Evolutionary conservation across 768 basidiomycete genomes (phyloP).

Genomic region (Artomyces pyxidatus): DNA sequence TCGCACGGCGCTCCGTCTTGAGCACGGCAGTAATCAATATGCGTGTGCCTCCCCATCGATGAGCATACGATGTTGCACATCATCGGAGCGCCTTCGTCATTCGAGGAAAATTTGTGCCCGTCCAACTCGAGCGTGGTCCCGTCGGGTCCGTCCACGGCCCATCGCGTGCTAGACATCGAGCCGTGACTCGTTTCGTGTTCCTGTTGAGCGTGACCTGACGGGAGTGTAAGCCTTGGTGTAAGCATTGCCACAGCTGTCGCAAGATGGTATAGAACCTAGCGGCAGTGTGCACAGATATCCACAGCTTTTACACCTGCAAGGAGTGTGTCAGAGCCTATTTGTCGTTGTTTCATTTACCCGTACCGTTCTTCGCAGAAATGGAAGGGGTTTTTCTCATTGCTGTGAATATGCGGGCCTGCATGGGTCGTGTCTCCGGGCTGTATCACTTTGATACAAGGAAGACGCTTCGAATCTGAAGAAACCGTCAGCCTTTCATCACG

Average conservation of each 20-base stretch:
- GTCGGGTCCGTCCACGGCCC: constrained; percentile 48
- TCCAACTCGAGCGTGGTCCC: constrained; percentile 42
- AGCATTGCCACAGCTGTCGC: too few relatives aligned
- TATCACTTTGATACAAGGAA: constrained; percentile 41
- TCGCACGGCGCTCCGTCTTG: constrained; percentile 29
- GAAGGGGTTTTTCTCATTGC: constrained; percentile 32
- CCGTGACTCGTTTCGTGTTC: constrained; percentile 60
- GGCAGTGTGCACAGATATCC: constrained; percentile 54
- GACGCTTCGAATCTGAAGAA: constrained; percentile 40
- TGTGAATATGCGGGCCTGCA: constrained; percentile 41
- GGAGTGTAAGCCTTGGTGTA: too few relatives aligned
- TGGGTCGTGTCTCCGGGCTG: constrained; percentile 36
- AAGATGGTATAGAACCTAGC: constrained; percentile 29
- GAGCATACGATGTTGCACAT: constrained; percentile 52
- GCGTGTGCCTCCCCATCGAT: constrained; percentile 47
- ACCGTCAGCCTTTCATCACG: constrained; percentile 22
- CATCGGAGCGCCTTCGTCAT: constrained; percentile 55
- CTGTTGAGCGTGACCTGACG: constrained; percentile 46
- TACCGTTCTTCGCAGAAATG: constrained; percentile 49
- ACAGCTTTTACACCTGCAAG: constrained; percentile 41
- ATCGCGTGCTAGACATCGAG: constrained; percentile 50
- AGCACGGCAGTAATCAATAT: constrained; percentile 49
- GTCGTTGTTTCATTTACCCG: too few relatives aligned
- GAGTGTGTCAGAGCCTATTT: not conserved
- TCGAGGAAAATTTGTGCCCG: constrained; percentile 44